These are phyloP conservation scores for Aspergillus brasiliensis DNA, from an alignment of 2,329 filamentous ascomycete genomes.

Conservation along the genomic window DNA sequence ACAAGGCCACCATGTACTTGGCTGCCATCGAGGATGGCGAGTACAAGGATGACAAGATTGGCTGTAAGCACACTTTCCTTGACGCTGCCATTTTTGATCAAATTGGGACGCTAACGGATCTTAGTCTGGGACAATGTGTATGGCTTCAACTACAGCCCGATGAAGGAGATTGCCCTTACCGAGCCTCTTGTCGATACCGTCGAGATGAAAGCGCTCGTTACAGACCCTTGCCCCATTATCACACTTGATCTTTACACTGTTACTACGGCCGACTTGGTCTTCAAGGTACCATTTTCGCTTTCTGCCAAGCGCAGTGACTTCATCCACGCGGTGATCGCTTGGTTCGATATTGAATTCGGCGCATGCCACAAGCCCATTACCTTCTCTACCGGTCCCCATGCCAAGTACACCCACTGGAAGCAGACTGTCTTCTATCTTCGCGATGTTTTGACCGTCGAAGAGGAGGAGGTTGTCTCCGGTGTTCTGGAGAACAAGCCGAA, in stretches of 20 bases:
- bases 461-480: constrained; percentile 77
- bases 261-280: constrained; percentile 78
- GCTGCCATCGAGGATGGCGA: constrained; percentile 98
- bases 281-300: constrained; percentile 76
- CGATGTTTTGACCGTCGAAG: constrained; percentile 87
- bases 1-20: constrained; percentile 97
- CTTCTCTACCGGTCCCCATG: constrained; percentile 96
- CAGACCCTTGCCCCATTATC: constrained; percentile 81
- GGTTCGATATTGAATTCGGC: constrained; percentile 99
- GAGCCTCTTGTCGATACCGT: constrained; percentile 98
- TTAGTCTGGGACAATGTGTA: constrained; percentile 99
- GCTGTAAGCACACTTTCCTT: constrained; percentile 68
- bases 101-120: constrained; percentile 27
- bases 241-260: constrained; percentile 93
- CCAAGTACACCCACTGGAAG: constrained; percentile 99
- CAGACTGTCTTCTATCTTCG: constrained; percentile 98
- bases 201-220: constrained; percentile 94
- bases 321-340: constrained; percentile 92
- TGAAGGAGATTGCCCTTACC: constrained; percentile 89
- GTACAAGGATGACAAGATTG: constrained; percentile 99
- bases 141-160: constrained; percentile 92
- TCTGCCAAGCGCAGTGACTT: constrained; percentile 84
- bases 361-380: constrained; percentile 97
- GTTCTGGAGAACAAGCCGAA: constrained; percentile 83
- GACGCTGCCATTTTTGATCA: not conserved